Base-by-base conservation (phyloP, 75 land plant species). In the Picea sitchensis region DNA sequence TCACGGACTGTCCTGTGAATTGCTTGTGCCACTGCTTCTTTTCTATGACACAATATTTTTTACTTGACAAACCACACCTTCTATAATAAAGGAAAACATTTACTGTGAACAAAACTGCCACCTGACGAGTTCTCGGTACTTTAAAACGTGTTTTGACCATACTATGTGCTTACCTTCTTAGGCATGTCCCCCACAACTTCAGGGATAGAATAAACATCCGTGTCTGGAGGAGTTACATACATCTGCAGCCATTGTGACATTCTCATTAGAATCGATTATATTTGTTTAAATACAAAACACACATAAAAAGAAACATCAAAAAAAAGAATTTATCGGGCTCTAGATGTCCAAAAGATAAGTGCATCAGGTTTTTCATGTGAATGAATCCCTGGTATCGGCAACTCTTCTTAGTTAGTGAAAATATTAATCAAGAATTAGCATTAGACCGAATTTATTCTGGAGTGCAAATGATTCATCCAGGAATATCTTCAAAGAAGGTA, bases 171-270 rank as follows among this genome's bases (percentile, higher is more conserved):
- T 80, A 97, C 99, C 96, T 93, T 94, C 75, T 89, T 83, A 60
- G 99, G 99, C 96, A 97, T 86, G 54, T 92, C 92, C 14, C 96
- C 96, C 47, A 95, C 82, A 79, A 92, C 96, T 78, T 82, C 92
- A 2, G 99, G 99, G 64, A 97, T 92, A 17, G 99, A 84, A 86
- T 97, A 97, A 20, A 95, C 83, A 87, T 97, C 99, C 4, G 93
- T 97, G 59, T 97, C 99, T 9, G 99, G 99, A 41, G 98, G 94
- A 54, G 98, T 93, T 23, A 95, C 99, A 87, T 97, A 97, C 98
- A 97, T 97, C 99, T 97, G 81, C 60, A 57, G 36, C 77, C 58
- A 76, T 76, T 44, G 36, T 65, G 23, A 32, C 31, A 31, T 76
- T 76, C 26, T 71, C 51, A 41, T 47, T 41, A n/a, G 73, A 71